These are phyloP conservation scores for Rosa lucieae DNA, from an alignment of 306 rosid genomes.

Conservation along the genomic window DNA sequence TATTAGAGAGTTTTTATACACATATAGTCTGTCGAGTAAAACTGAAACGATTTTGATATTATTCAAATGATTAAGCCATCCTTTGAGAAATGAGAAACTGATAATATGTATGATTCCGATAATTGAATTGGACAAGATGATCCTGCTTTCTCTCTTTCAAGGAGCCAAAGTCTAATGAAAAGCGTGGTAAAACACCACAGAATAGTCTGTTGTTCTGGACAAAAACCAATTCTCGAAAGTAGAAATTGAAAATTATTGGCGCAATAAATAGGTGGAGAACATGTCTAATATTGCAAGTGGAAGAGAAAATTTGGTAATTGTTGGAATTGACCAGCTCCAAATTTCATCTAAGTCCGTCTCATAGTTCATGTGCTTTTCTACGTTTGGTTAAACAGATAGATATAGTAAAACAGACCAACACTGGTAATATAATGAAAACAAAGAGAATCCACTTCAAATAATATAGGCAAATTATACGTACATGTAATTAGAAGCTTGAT, in stretches of 20 bases:
- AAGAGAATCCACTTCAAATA: neutral
- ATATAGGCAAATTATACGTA: neutral
- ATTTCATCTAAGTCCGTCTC: neutral
- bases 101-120: too few relatives aligned
- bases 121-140: neutral
- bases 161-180: neutral
- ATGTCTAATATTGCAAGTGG: neutral
- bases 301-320: neutral
- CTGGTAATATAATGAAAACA: neutral
- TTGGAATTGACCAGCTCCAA: neutral
- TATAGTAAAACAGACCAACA: neutral
- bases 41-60: neutral
- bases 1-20: neutral
- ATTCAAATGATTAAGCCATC: neutral
- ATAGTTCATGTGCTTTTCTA: neutral
- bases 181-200: neutral
- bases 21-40: neutral
- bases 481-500: neutral
- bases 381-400: neutral
- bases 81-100: neutral
- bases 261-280: neutral
- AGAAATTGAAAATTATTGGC: neutral
- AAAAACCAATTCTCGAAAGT: neutral
- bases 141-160: too few relatives aligned
- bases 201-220: neutral